Base-by-base conservation (phyloP, 2,329 filamentous ascomycete genomes). In the Talaromyces sp. region DNA sequence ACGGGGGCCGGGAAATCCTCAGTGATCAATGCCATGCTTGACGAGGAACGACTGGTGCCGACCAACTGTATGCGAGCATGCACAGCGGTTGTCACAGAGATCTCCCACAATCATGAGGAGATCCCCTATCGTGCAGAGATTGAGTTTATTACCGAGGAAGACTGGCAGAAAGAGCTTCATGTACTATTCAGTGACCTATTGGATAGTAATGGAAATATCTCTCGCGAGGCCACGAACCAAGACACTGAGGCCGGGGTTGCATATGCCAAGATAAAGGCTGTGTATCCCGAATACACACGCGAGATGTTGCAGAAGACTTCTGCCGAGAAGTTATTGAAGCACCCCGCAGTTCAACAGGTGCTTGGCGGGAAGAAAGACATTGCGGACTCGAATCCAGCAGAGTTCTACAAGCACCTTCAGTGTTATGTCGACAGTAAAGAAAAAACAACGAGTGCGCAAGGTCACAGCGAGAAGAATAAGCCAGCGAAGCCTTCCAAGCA, bases 1-100 rank as follows among this genome's bases (percentile, higher is more conserved):
- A 87, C 85, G 0, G 84, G 84, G 0, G 79, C 81, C 1, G 84
- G 84, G 0, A 88, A 87, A 64, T 83, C 78, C 19, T 83, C 80
- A 1, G 73, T 86, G 0, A 85, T 87, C 67, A 87, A 87, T 63
- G 84, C 84, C 0, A 65, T 87, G 35, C 73, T 87, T 0, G 82
- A 86, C 31, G 81, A 87, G 63, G 82, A 86, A 61, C 74, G 79
- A n/a, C 70, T 83, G 15, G 75, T 77, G 0, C 78, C 80, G 0
- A 83, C 80, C 0, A 82, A 81, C 62, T 83, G 83, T 65, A 82
- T 86, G 78, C 72, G 81, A 28, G 84, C 84, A 0, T 86, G 83
- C 58, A 87, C 84, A 0, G 82, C 83, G 0, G 81, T 83, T 0
- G 78, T 84, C 0, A 87, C 83, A 0, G 83, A 87, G 63, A 77